These are phyloP conservation scores for Termitomyces sp. DNA, from an alignment of 768 basidiomycete species.

Conservation along the genomic window DNA sequence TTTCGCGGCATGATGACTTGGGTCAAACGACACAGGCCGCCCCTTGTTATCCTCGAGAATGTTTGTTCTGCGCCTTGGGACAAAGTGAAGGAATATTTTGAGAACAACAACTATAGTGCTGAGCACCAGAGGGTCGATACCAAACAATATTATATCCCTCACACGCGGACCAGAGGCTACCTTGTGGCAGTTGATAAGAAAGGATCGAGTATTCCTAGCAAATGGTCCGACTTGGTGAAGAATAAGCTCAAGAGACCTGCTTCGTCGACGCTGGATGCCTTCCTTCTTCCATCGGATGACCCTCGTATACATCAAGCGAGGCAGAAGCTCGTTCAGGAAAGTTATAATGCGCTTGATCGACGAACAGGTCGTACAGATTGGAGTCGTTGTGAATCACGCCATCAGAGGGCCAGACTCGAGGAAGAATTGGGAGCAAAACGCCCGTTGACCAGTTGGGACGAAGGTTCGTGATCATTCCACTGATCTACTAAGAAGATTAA, in stretches of 20 bases:
- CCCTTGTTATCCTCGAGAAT: slow-evolving; percentile 93
- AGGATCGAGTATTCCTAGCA: slow-evolving; percentile 54
- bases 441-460: slow-evolving; percentile 91
- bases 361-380: slow-evolving; percentile 81
- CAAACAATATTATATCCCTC: slow-evolving; percentile 91
- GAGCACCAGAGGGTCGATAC: slow-evolving; percentile 70
- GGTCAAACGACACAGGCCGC: slow-evolving; percentile 84
- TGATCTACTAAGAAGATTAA: neutral
- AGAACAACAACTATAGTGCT: slow-evolving; percentile 73
- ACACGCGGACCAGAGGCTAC: slow-evolving; percentile 90
- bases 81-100: slow-evolving; percentile 73
- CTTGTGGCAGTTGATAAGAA: slow-evolving; percentile 75
- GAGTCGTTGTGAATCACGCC: slow-evolving; percentile 90
- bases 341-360: slow-evolving; percentile 61
- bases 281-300: slow-evolving; percentile 88
- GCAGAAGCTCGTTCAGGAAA: slow-evolving; percentile 76
- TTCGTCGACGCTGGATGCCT: slow-evolving; percentile 87
- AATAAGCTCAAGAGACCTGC: slow-evolving; percentile 76
- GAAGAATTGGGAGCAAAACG: slow-evolving; percentile 80
- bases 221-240: slow-evolving; percentile 65
- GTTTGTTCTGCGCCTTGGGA: slow-evolving; percentile 91
- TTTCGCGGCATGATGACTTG: slow-evolving; percentile 95
- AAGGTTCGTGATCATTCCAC: slow-evolving; percentile 49
- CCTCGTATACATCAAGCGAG: slow-evolving; percentile 88
- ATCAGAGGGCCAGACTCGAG: slow-evolving; percentile 83